phyloP scores from a whole-genome alignment of 768 basidiomycete species.

The Hygrophorus pudorinus region DNA sequence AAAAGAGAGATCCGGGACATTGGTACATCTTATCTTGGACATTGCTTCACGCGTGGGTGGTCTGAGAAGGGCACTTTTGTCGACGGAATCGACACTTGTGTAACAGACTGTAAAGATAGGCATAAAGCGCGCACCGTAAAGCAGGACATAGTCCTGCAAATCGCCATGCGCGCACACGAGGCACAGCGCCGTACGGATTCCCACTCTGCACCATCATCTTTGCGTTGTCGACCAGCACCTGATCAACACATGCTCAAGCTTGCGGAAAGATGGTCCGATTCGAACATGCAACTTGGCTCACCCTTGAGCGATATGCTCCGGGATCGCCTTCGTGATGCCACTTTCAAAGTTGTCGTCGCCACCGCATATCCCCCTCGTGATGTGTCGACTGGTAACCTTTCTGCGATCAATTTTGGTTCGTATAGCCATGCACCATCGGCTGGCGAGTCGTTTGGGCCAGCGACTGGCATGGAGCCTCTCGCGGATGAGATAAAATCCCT shows the following conservation, averaged over 20 bases:
- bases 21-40: slow-evolving; percentile 50
- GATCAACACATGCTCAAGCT: slow-evolving; percentile 45
- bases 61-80: not conserved
- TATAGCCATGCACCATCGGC: slow-evolving; percentile 2
- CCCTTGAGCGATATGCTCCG: slow-evolving; percentile 51
- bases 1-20: slow-evolving; percentile 73
- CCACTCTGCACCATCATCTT: slow-evolving; percentile 14
- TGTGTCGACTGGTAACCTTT: slow-evolving; percentile 19
- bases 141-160: slow-evolving; percentile 63
- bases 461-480: slow-evolving; percentile 64
- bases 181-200: slow-evolving; percentile 18
- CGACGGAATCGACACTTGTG: slow-evolving; percentile 14
- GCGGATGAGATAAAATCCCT: slow-evolving; percentile 59
- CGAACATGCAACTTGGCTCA: slow-evolving; percentile 53
- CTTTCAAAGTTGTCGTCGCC: slow-evolving; percentile 50
- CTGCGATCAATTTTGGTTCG: slow-evolving; percentile 17
- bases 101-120: slow-evolving; percentile 25
- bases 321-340: slow-evolving; percentile 50
- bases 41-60: slow-evolving; percentile 33
- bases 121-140: slow-evolving; percentile 47
- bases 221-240: slow-evolving; percentile 25
- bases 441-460: slow-evolving; percentile 17
- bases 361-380: slow-evolving; percentile 40
- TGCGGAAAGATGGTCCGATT: slow-evolving; percentile 63
- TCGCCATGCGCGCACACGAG: slow-evolving; percentile 59